Conservation (phyloP, 768 basidiomycete genomes). For the Suillus subaureus region DNA sequence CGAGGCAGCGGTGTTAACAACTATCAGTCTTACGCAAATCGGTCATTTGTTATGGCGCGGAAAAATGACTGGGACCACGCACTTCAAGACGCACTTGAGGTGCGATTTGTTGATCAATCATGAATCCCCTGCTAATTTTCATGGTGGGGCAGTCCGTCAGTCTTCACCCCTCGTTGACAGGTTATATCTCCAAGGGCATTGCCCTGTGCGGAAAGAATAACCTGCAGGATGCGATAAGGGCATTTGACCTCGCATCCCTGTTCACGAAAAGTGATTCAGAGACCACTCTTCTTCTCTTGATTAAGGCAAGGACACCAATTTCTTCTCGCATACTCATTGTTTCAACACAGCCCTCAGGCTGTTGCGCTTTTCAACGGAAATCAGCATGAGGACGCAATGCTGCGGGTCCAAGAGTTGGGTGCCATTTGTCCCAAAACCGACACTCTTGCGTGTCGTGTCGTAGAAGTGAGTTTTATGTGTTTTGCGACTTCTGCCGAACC, state of each 20-base stretch:
- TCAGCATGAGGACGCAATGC: not conserved
- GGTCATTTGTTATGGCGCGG: constrained; percentile 1
- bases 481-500: not conserved
- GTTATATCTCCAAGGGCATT: not conserved
- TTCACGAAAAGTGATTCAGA: not conserved
- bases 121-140: not conserved
- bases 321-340: too few species aligned
- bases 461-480: not conserved
- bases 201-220: not conserved
- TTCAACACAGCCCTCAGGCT: not conserved
- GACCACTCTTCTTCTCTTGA: not conserved
- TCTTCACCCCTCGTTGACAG: not conserved
- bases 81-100: not conserved
- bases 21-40: not conserved
- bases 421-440: not conserved
- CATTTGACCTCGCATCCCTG: not conserved
- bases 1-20: not conserved
- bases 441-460: not conserved
- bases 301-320: not conserved
- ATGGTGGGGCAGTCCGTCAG: not conserved
- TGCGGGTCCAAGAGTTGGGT: not conserved
- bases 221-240: not conserved
- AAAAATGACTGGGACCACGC: not conserved
- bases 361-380: constrained; percentile 1
- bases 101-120: not conserved